Evolutionary conservation across 345 rosid genomes (phyloP).

Genomic region (Hibiscus tridactylites): DNA sequence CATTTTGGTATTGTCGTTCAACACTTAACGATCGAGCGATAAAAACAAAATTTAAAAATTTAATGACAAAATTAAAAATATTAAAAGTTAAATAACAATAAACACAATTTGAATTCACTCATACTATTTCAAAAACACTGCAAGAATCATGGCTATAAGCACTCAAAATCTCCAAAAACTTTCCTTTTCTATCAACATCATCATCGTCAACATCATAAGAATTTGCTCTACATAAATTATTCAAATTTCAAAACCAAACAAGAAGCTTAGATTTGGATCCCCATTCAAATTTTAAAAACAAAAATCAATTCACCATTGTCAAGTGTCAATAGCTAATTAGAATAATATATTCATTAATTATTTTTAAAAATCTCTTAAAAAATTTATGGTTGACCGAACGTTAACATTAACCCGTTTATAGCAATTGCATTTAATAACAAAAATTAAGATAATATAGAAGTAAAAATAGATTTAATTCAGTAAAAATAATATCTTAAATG

Average conservation of each 20-base stretch:
- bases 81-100: no score
- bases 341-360: no score
- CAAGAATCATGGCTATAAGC: background rate
- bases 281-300: conserved; percentile 18
- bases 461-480: background rate
- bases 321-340: background rate
- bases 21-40: no score
- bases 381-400: background rate
- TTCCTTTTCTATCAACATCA: background rate
- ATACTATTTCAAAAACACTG: no score
- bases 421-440: background rate
- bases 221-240: background rate
- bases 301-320: background rate
- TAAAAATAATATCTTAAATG: background rate
- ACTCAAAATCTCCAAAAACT: background rate
- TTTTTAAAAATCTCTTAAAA: no score
- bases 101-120: no score
- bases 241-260: background rate
- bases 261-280: conserved; percentile 10
- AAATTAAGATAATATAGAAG: background rate
- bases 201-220: background rate
- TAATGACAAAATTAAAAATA: no score
- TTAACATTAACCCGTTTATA: no score
- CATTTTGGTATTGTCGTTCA: no score
- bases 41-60: no score